Base-by-base conservation (phyloP, 2,329 filamentous ascomycete genomes). In the Neonectria neomacrospora region DNA sequence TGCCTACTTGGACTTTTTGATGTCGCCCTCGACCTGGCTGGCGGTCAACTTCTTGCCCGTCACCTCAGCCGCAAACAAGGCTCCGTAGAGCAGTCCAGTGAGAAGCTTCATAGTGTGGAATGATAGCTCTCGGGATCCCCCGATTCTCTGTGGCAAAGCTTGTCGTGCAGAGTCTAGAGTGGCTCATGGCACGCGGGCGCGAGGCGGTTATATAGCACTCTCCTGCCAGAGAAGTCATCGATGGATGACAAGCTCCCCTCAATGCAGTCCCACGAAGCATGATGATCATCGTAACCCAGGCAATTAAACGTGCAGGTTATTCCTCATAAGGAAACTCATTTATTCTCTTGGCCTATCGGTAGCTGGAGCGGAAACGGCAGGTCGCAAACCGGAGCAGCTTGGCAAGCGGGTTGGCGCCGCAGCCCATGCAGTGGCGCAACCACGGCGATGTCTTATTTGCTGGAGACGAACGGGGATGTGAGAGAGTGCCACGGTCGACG, bases 11-110 rank as follows among this genome's bases (percentile, higher is more conserved):
- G 65, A 60, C 59, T 69, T 64, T 41, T 72, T 63, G 7, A 73
- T 73, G 39, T 73, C 71, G 0, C 67, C 68, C 47, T 72, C 69
- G 7, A 73, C 71, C 52, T 67, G 64, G 12, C 56, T 72, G 6
- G 69, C 32, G 4, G 71, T 73, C 56, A 73, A 12, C 9, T 72
- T 72, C 44, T 70, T 66, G 22, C 68, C 71, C 3, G 65, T 56
- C 7, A 62, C 71, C 54, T 66, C 65, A 2, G 65, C 59, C 18
- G 67, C 59, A 50, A 73, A 59, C 20, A 72, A 41, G 26, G 68
- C 63, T 62, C 69, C 71, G 50, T 55, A 72, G 58, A 73, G 56
- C 45, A 73, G 44, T 9, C 58, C 9, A 8, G 53, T 52, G 4
- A 73, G 61, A 7, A 73, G 50, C 67, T 73, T 73, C 71, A 73